phyloP scores from a whole-genome alignment of 148 eudicot genomes.

The Rhododendron kiyosumense region DNA sequence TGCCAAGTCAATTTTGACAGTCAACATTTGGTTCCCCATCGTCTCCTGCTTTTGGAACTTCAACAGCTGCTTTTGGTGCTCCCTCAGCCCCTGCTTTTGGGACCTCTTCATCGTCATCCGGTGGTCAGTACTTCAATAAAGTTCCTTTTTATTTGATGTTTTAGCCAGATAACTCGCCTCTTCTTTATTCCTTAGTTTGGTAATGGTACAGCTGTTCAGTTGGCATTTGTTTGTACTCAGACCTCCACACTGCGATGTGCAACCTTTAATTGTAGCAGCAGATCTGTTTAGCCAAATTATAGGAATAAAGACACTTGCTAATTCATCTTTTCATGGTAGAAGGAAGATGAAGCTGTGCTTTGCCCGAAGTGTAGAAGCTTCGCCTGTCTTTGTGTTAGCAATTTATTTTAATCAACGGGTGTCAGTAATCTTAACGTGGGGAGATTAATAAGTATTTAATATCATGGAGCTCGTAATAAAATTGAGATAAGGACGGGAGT shows the following conservation, averaged over 20 bases:
- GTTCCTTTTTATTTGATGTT: not conserved
- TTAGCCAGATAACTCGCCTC: not conserved
- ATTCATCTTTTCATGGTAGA: not conserved
- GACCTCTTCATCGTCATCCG: not conserved
- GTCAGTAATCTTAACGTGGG: too few species aligned
- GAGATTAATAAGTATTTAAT: too few species aligned
- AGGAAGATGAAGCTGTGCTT: not conserved
- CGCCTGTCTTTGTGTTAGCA: too few species aligned
- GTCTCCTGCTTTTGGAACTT: conserved; percentile 17
- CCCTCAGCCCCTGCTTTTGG: not conserved
- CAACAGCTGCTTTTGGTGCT: conserved; percentile 1
- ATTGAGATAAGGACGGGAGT: too few species aligned
- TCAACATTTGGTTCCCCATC: not conserved
- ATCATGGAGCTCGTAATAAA: too few species aligned
- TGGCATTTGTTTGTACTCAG: not conserved
- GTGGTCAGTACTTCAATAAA: not conserved
- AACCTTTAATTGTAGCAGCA: not conserved
- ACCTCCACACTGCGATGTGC: not conserved
- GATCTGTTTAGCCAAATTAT: not conserved
- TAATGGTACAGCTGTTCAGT: not conserved
- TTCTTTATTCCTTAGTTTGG: not conserved
- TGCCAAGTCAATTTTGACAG: not conserved
- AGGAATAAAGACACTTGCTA: not conserved
- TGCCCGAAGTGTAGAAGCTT: not conserved
- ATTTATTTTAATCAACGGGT: too few species aligned